phyloP scores from a whole-genome alignment of 257 asterid species.

The Solanum piurae region DNA sequence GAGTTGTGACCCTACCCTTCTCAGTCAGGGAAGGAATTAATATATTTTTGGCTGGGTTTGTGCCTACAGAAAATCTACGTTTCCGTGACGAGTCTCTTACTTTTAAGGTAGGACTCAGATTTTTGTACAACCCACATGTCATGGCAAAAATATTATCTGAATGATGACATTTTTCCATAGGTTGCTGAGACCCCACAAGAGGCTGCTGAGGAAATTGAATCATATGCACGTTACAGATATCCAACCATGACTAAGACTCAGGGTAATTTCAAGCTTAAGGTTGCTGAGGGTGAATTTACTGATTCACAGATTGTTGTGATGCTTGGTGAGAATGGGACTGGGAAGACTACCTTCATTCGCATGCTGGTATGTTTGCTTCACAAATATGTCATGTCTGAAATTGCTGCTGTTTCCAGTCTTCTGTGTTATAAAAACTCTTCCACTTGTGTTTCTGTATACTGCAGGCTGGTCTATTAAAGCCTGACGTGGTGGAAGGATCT shows the following conservation, averaged over 20 bases:
- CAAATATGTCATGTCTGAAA: not conserved
- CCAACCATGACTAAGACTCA: slow-evolving; percentile 93
- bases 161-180: slow-evolving; percentile 19
- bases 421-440: not conserved
- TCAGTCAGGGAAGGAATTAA: slow-evolving; percentile 98
- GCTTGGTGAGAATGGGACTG: slow-evolving; percentile 99
- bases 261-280: slow-evolving; percentile 90
- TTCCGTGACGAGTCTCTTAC: slow-evolving; percentile 92
- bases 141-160: not conserved
- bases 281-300: slow-evolving; percentile 92
- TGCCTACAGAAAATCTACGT: slow-evolving; percentile 87
- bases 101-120: slow-evolving; percentile 46
- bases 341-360: slow-evolving; percentile 92
- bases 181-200: slow-evolving; percentile 97
- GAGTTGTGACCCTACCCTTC: slow-evolving; percentile 94
- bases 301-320: slow-evolving; percentile 95
- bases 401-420: not conserved
- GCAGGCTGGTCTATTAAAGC: slow-evolving; percentile 92
- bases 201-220: slow-evolving; percentile 83
- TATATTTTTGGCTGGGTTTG: slow-evolving; percentile 91
- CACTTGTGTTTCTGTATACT: not conserved
- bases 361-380: slow-evolving; percentile 56
- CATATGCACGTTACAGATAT: slow-evolving; percentile 77
- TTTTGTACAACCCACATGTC: not conserved
- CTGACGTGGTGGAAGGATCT: slow-evolving; percentile 66